Evolutionary conservation across 1,139 yeast species (phyloP).

Genomic region (Hansenula lynferdii): DNA sequence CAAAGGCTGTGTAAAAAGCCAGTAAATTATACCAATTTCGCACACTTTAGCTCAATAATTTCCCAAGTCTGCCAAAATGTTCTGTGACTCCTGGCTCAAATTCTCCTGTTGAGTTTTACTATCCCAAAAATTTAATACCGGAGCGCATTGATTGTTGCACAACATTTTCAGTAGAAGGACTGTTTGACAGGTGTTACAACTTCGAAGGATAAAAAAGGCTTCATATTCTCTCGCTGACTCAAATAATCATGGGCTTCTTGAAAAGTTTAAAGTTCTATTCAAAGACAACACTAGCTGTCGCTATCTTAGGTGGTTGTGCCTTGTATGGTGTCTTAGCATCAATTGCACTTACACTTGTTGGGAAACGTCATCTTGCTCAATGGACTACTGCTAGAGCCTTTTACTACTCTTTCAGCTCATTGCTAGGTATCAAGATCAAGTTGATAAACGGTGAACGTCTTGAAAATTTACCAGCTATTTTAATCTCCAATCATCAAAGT

Average conservation of each 20-base stretch:
- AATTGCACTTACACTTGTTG: constrained; percentile 55
- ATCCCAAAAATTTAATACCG: too few relatives aligned
- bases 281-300: constrained; percentile 50
- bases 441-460: constrained; percentile 59
- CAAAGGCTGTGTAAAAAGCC: too few relatives aligned
- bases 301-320: constrained; percentile 55
- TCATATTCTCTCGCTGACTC: background rate
- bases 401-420: constrained; percentile 50
- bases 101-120: too few relatives aligned
- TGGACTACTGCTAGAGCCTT: constrained; percentile 87
- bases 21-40: too few relatives aligned
- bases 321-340: constrained; percentile 78
- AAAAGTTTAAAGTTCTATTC: constrained; percentile 42
- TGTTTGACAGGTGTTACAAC: background rate
- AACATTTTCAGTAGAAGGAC: too few relatives aligned
- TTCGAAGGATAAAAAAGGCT: too few relatives aligned
- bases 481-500: constrained; percentile 88
- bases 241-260: constrained; percentile 18
- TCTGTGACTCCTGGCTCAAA: too few relatives aligned
- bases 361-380: constrained; percentile 79
- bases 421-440: constrained; percentile 66
- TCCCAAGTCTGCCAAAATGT: too few relatives aligned
- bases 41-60: too few relatives aligned
- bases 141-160: too few relatives aligned
- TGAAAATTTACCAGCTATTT: constrained; percentile 65